Evolutionary conservation across 805 yeast genomes (phyloP), one percentile per base, ranked within the genome.

Genomic region (Teunomyces funiuensis): DNA sequence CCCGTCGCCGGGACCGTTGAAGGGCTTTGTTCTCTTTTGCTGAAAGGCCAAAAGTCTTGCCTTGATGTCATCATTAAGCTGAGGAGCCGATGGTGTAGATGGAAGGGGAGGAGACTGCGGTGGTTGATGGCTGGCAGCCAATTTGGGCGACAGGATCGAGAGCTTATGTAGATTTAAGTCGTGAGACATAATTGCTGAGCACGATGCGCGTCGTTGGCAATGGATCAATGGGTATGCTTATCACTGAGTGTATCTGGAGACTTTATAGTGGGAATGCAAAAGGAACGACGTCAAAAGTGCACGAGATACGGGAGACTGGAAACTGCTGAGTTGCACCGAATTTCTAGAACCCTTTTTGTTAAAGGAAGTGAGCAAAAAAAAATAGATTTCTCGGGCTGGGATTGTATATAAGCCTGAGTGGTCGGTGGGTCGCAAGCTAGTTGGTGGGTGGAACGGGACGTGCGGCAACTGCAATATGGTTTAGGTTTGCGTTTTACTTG

Each of bases 21-120:
- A 31, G 14, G 51, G 56, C 41, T 53, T 60, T 11, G 61, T 46
- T 51, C 97, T 76, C 55, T 84, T 81, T 49, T 87, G 88, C 61
- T 89, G 97, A 53, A 90, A 86, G 0, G 96, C 96, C 60, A 85
- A 66, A 27, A 90, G 74, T 48, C 93, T 73, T 1, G 96, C 97
- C 61, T 89, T 97, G 29, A 88, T 77, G 47, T 86, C 91, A 8
- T 93, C 83, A 33, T 46, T 49, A 3, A 49, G 26, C 27, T 46
- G 50, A 15, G 47, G 37, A 8, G 49, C 41, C 22, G 38, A 22
- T 8, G 38, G 41, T 17, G 44, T 31, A 3, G 20, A 18, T 14
- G 30, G 30, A 4, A 37, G 14, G 3, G 44, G 42, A 1, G 43
- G 43, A 4, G 43, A 39, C n/a, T 14, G 43, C 8, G 46, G 43